Percentiles rank a stretch among this genome's conserved stretches.
Conservation (phyloP, 108 stramenopile species). For the Pseudonitzschia delicatissima region DNA sequence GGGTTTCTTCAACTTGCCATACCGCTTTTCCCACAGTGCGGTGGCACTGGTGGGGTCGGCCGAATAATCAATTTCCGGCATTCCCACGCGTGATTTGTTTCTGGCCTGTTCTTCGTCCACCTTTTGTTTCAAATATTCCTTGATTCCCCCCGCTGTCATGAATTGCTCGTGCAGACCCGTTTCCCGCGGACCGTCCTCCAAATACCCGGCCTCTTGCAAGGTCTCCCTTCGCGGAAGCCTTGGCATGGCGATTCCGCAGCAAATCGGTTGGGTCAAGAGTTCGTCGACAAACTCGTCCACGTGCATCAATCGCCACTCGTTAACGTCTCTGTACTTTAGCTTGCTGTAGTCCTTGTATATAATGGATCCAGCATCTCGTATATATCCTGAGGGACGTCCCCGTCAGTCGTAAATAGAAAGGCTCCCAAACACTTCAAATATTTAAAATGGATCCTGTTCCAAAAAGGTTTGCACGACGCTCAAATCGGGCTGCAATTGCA, state of each 20-base stretch:
- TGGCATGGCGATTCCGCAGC: constrained; percentile 91
- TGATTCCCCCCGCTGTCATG: constrained; percentile 42
- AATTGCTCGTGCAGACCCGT: constrained; percentile 52
- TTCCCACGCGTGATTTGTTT: constrained; percentile 44
- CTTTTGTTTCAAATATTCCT: constrained; percentile 55
- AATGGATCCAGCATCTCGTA: constrained; percentile 90
- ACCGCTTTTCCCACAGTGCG: constrained; percentile 19
- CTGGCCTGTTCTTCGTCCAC: constrained; percentile 53
- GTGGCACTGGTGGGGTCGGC: background rate
- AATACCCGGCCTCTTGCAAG: constrained; percentile 74
- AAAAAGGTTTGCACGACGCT: constrained; percentile 89
- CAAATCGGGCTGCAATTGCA: constrained; percentile 94
- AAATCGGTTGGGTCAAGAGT: constrained; percentile 68
- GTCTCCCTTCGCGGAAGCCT: constrained; percentile 77
- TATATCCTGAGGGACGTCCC: constrained; percentile 90
- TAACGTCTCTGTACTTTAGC: constrained; percentile 49
- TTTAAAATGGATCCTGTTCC: constrained; percentile 95
- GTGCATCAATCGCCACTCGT: constrained; percentile 79
- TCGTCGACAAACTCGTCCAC: constrained; percentile 94
- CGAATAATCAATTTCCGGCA: constrained; percentile 2
- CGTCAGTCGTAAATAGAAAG: constrained; percentile 85
- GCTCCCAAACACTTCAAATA: constrained; percentile 90
- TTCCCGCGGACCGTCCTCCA: constrained; percentile 56
- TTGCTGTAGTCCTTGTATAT: constrained; percentile 90
- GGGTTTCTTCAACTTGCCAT: constrained; percentile 12